These are phyloP conservation scores for Paradendryphiella salina DNA, from an alignment of 2,329 filamentous ascomycete genomes.

Conservation along the genomic window DNA sequence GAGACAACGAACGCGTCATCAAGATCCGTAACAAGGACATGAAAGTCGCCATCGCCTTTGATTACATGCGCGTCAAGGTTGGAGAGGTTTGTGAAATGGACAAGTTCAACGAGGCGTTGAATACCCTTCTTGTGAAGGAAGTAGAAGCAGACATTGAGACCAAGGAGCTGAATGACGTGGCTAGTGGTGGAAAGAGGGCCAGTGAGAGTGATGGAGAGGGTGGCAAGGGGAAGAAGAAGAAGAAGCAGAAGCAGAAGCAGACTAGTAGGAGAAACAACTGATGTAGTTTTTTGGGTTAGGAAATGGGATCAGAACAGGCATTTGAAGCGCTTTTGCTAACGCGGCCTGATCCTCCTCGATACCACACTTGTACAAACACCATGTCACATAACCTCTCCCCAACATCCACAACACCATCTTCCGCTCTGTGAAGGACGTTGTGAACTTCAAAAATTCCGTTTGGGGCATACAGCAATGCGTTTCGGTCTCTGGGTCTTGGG, in stretches of 20 bases:
- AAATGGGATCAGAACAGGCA: too few relatives aligned
- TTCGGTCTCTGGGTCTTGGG: too few relatives aligned
- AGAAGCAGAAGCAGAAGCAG: conserved; percentile 27
- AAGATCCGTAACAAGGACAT: conserved; percentile 54
- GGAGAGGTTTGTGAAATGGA: conserved; percentile 70
- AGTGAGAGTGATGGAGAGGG: conserved; percentile 34
- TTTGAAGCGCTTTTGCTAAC: too few relatives aligned
- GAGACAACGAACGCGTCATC: conserved; percentile 40
- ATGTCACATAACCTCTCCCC: too few relatives aligned
- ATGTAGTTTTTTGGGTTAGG: not conserved
- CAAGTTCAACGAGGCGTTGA: conserved; percentile 63
- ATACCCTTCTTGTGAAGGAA: conserved; percentile 56
- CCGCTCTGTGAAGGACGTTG: too few relatives aligned
- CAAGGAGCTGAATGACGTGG: conserved; percentile 23
- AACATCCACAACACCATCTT: too few relatives aligned
- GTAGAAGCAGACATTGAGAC: conserved; percentile 25
- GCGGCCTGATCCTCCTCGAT: too few relatives aligned
- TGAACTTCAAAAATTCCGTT: too few relatives aligned
- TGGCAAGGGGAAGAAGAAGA: conserved; percentile 28
- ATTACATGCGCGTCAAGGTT: conserved; percentile 74
- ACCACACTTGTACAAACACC: too few relatives aligned
- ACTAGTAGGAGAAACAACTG: conserved; percentile 40
- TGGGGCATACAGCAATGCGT: too few relatives aligned
- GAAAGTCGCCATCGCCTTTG: conserved; percentile 73
- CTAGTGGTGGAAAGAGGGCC: conserved; percentile 36